Conservation (phyloP, 1,284 basidiomycete species). For the Apiotrichum brassicae region DNA sequence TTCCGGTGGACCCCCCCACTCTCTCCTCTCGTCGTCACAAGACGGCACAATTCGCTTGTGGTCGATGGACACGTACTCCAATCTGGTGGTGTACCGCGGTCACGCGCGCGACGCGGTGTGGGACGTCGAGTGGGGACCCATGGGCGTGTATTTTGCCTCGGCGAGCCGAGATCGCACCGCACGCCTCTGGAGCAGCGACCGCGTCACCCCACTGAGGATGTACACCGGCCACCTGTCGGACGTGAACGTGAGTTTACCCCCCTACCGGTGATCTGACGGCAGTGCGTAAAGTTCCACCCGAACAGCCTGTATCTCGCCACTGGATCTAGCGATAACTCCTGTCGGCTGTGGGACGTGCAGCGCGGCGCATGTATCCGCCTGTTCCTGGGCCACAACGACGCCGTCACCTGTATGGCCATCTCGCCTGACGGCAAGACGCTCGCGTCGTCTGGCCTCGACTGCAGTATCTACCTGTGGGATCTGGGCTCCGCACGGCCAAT, state of each 20-base stretch:
- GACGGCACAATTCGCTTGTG: constrained; percentile 88
- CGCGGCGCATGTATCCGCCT: constrained; percentile 86
- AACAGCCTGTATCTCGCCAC: constrained; percentile 97
- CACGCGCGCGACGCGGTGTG: constrained; percentile 91
- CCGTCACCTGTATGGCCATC: constrained; percentile 80
- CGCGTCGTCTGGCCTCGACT: constrained; percentile 82
- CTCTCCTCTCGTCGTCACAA: constrained; percentile 87
- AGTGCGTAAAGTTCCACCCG: constrained; percentile 95
- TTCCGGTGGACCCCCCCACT: constrained; percentile 73
- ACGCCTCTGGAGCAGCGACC: constrained; percentile 91
- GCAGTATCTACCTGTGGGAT: constrained; percentile 93
- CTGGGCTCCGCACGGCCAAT: constrained; percentile 84
- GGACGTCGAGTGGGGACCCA: constrained; percentile 97
- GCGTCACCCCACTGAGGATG: constrained; percentile 77
- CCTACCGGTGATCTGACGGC: constrained; percentile 2
- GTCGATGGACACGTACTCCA: constrained; percentile 92
- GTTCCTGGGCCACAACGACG: constrained; percentile 90
- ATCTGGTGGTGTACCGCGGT: constrained; percentile 88
- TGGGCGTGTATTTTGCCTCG: constrained; percentile 97
- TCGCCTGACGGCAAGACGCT: constrained; percentile 91
- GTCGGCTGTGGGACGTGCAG: constrained; percentile 97
- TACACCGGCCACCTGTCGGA: constrained; percentile 96
- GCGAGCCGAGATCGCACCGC: constrained; percentile 91
- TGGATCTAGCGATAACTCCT: constrained; percentile 91
- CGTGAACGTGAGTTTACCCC: constrained; percentile 87